phyloP scores from a whole-genome alignment of 495 filamentous ascomycete genomes.

The Aspergillus baeticus region DNA sequence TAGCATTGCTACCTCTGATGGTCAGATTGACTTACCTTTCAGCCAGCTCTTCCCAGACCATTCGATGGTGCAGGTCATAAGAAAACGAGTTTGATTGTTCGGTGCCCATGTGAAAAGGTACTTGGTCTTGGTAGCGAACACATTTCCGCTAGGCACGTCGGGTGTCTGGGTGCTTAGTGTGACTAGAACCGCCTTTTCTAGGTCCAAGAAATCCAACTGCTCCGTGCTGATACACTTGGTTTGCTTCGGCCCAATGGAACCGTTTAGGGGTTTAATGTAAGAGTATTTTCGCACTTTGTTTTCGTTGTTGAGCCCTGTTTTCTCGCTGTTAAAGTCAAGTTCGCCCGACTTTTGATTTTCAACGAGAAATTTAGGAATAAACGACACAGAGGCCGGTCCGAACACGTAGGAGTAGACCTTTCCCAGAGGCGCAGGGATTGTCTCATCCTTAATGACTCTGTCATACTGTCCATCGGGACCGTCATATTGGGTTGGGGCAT shows the following conservation, averaged over 20 bases:
- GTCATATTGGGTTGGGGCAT: constrained; percentile 79
- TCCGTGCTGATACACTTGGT: constrained; percentile 93
- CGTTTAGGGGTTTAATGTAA: constrained; percentile 89
- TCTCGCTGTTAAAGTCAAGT: constrained; percentile 76
- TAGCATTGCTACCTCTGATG: constrained; percentile 12
- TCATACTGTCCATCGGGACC: constrained; percentile 79
- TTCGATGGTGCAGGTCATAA: constrained; percentile 85
- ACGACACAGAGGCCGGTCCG: constrained; percentile 72
- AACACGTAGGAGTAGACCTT: constrained; percentile 89
- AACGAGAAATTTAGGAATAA: constrained; percentile 80
- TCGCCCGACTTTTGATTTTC: constrained; percentile 89
- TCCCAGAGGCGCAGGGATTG: constrained; percentile 83
- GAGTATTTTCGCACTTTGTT: constrained; percentile 72
- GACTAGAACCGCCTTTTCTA: constrained; percentile 83
- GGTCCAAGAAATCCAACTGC: constrained; percentile 74
- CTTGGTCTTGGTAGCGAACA: constrained; percentile 87
- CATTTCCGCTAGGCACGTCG: constrained; percentile 91
- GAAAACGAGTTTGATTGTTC: constrained; percentile 75
- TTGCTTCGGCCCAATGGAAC: constrained; percentile 84
- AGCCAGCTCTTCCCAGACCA: constrained; percentile 99
- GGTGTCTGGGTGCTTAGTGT: constrained; percentile 83
- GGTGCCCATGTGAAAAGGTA: constrained; percentile 93
- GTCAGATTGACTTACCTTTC: constrained; percentile 64
- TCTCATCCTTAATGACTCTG: constrained; percentile 79
- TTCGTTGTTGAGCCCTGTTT: constrained; percentile 70